phyloP scores from a whole-genome alignment of 805 yeast genomes.

The Suhomyces prunicola region DNA sequence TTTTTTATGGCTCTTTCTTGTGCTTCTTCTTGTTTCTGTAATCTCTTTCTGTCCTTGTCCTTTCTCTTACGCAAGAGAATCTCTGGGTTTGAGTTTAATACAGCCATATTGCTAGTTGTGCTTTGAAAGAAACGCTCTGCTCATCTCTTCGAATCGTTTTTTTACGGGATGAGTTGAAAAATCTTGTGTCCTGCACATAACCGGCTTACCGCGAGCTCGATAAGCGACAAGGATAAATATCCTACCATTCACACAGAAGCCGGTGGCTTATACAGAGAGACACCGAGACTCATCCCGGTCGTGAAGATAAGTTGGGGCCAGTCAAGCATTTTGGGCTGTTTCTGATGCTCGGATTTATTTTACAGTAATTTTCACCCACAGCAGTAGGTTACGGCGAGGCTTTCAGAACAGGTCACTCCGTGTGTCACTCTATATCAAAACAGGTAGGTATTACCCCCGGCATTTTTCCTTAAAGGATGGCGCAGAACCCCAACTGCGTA shows the following conservation, averaged over 20 bases:
- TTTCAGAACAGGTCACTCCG: background rate
- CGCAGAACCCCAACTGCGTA: background rate
- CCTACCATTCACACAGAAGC: background rate
- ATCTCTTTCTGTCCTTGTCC: conserved; percentile 67
- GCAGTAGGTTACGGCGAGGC: background rate
- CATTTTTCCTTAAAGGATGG: background rate
- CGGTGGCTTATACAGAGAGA: background rate
- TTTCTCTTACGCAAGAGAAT: conserved; percentile 75
- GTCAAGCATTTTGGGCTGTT: background rate
- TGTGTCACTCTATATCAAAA: background rate
- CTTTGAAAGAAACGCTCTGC: background rate
- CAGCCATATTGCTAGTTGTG: conserved; percentile 29
- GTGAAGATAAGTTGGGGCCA: background rate
- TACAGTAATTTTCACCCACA: background rate
- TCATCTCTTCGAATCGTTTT: background rate
- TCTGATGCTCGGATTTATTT: background rate
- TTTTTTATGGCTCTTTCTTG: conserved; percentile 47
- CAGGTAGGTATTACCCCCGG: background rate
- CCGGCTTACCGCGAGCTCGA: background rate
- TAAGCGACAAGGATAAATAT: background rate
- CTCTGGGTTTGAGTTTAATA: conserved; percentile 70
- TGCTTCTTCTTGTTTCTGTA: conserved; percentile 70
- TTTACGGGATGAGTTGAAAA: conserved; percentile 8
- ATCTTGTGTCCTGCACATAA: background rate
- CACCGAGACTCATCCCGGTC: background rate